phyloP scores from a whole-genome alignment of 2,329 filamentous ascomycete species.

The Herpotrichia juniperi region DNA sequence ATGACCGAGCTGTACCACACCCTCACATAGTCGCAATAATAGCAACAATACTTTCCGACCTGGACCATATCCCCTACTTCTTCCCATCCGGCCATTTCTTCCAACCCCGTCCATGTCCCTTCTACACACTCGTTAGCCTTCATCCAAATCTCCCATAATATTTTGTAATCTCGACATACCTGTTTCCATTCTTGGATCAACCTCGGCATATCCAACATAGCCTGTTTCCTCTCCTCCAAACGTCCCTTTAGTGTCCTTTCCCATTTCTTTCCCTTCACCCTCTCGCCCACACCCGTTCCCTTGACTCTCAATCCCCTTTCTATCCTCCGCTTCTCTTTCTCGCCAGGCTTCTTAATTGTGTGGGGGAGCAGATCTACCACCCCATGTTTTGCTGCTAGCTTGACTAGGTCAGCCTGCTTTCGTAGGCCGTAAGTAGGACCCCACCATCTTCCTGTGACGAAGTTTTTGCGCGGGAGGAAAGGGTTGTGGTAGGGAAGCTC shows the following conservation, averaged over 20 bases:
- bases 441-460: slow-evolving; percentile 80
- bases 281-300: slow-evolving; percentile 90
- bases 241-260: slow-evolving; percentile 83
- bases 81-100: slow-evolving; percentile 69
- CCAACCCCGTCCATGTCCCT: slow-evolving; percentile 75
- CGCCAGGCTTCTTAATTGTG: slow-evolving; percentile 76
- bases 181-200: slow-evolving; percentile 93
- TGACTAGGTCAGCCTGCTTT: slow-evolving; percentile 88
- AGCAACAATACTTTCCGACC: background rate
- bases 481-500: slow-evolving; percentile 71
- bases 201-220: slow-evolving; percentile 93
- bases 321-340: slow-evolving; percentile 71
- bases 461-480: slow-evolving; percentile 80
- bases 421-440: slow-evolving; percentile 82
- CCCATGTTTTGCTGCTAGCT: slow-evolving; percentile 78
- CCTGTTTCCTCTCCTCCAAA: slow-evolving; percentile 87
- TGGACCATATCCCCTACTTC: background rate
- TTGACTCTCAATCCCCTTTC: slow-evolving; percentile 84
- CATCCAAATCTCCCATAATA: slow-evolving; percentile 11
- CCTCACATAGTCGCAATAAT: background rate
- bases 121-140: slow-evolving; percentile 54
- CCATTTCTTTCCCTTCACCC: slow-evolving; percentile 93
- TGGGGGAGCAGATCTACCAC: slow-evolving; percentile 81
- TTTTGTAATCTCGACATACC: slow-evolving; percentile 58
- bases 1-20: background rate